Percentiles rank a stretch among this genome's conserved stretches.
phyloP scores from a whole-genome alignment of 352 stramenopile genomes.

The Globisporangium echinulatum region DNA sequence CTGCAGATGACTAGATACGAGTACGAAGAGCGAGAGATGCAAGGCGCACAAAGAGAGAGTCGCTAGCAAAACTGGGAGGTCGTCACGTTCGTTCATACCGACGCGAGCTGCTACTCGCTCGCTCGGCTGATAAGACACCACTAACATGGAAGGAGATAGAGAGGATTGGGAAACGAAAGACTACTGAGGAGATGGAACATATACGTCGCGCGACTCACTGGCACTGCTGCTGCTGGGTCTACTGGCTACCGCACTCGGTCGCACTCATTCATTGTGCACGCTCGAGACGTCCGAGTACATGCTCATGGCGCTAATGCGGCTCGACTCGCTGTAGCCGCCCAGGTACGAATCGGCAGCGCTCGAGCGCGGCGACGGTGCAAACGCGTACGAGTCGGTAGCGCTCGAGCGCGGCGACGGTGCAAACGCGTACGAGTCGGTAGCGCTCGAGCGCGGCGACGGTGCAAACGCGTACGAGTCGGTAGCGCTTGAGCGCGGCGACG shows the following conservation, averaged over 20 bases:
- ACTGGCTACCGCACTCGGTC: neutral
- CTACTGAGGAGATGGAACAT: neutral
- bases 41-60: too few species aligned
- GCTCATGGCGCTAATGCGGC: constrained; percentile 57
- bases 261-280: constrained; percentile 1
- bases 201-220: neutral
- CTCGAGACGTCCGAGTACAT: constrained; percentile 21
- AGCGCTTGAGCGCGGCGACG: too few species aligned
- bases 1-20: too few species aligned
- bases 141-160: neutral
- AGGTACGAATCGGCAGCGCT: constrained; percentile 61
- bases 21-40: too few species aligned
- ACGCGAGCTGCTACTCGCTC: too few species aligned
- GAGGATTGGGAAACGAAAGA: neutral
- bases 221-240: neutral
- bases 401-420: constrained; percentile 43
- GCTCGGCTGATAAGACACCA: too few species aligned
- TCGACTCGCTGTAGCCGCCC: constrained; percentile 45
- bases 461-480: constrained; percentile 63
- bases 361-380: constrained; percentile 42
- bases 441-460: constrained; percentile 40
- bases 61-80: too few species aligned
- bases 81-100: too few species aligned
- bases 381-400: constrained; percentile 53
- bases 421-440: constrained; percentile 63